Base-by-base conservation (phyloP, 257 asterid genomes). In the Solanum neorickii region DNA sequence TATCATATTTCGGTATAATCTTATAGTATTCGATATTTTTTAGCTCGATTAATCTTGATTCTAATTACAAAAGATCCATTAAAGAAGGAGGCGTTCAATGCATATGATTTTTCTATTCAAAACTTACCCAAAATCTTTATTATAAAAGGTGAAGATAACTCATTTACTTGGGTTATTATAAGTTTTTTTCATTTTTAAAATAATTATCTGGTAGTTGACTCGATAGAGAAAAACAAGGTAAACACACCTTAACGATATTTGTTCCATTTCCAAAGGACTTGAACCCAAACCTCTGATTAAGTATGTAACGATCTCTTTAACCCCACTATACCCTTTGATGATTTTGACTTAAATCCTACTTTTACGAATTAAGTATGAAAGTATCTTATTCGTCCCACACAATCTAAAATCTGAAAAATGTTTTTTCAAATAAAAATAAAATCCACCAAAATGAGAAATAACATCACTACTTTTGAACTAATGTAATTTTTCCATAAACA, bases 71-170 rank as follows among this genome's bases (percentile, higher is more conserved):
- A 29, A 29, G 6, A 69, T 69, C 11, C 41, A 29, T 29, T 27
- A 13, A 12, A 29, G 23, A 29, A 9, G 23, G 10, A 29, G 3
- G 6, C 0, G 0, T 31, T 29, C 3, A 3, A 0, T 31, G 6
- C 29, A 29, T 69, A 69, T 69, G 12, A 7, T 7, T 3, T 31
- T 31, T 7, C 76, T 8, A 14, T 31, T 69, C 1, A 31, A 49
- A 1, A 31, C 13, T 70, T 31, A 31, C 7, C 42, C 12, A 16
- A 69, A 15, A 68, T 21, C 21, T 27, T 9, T 12, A 29, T 69
- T 69, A 69, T 2, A 7, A 15, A 14, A 69, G 6, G 5, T 14
- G 13, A 69, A 69, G 41, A 15, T 11, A 27, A 13, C 21, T 68
- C 42, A 15, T 70, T 69, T 1, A 70, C 20, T 2, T 5, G 5